Evolutionary conservation across 148 eudicot genomes (phyloP), one percentile per base, ranked within the genome.

Genomic region (Pharnaceum exiguum): DNA sequence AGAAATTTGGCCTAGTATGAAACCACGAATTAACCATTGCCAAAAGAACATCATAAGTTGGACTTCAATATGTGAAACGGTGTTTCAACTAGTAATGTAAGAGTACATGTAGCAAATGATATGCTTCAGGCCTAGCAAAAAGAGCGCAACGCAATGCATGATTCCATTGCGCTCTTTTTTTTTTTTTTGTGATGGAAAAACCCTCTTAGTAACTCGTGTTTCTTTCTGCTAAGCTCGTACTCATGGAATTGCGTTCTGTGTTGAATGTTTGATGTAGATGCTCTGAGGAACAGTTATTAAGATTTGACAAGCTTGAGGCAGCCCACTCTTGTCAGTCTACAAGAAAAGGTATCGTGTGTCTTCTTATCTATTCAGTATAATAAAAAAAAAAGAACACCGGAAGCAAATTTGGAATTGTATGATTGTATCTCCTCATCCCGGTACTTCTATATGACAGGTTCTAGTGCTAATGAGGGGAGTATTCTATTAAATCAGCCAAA

Each of bases 271-370:
- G 11, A 23, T 65, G 23, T 46, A 65, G 78, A 70, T 46, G 57
- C 54, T 58, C 58, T 40, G 63, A 46, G 57, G 45, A 40, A 17
- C 50, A 52, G 60, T 62, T 71, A 44, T 61, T 54, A 40, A 54
- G 69, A 32, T 61, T 57, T 25, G 69, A 76, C 53, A 76, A 51
- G 63, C 72, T 68, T 23, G 74, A 76, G 23, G 62, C 67, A 36
- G 43, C 64, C 56, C 69, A 59, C 31, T 68, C 51, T 23, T 32
- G 36, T 56, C 75, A 71, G 47, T 71, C 42, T 46, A 55, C 64
- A 33, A 68, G 54, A 31, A 74, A 61, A 79, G 84, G 86, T 81
- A 16, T 22, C 29, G 59, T 16, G 25, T 59, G 6, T 37, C 7
- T 21, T 7, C 25, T 28, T 26, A 12, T 44, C 28, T 49, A 17